Evolutionary conservation across 2,329 filamentous ascomycete species (phyloP), one percentile per base, ranked within the genome.

Genomic region (Aspergillus calidoustus): DNA sequence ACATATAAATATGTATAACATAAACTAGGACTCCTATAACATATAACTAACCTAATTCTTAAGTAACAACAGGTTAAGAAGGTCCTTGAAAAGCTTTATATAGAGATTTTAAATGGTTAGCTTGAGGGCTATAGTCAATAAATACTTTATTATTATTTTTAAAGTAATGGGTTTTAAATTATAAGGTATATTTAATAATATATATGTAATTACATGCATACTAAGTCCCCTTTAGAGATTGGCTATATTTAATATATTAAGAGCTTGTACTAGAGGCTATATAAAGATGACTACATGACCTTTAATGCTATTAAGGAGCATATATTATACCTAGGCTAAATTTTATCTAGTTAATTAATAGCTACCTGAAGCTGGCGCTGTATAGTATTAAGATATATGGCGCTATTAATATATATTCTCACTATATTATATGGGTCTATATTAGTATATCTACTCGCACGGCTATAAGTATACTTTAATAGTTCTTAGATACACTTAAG

Each of bases 371-470:
- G 19, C 43, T 71, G 2, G 50, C 52, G 4, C 54, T 41, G 19
- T 71, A 64, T 52, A 61, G 67, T 4, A 64, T 71, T 53, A 60
- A 69, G 25, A 67, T 71, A 13, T 68, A 71, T 65, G 64, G 59
- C 0, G 63, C 61, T 28, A 69, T 70, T 44, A 63, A 70, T 65
- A 44, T 54, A 0, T 70, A 69, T 52, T 69, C 61, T 13, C 49
- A 57, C 30, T 69, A 68, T 52, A 64, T 71, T 17, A 61, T 66
- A 3, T 70, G 59, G 68, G 51, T 66, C 11, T 64, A 67, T 59
- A 31, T 64, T 60, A 60, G 66, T 0, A 60, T 69, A 2, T 58
- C 57, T 17, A 52, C 59, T 23, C 55, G 59, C 48, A 64, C 56
- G 7, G 57, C 61, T 4, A 53, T 69, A 7, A 64, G 60, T n/a